A percentile compares a stretch with the other conserved stretches of the same genome.
Conservation (phyloP, 1,284 basidiomycete genomes). For the Coniophora puteana region DNA sequence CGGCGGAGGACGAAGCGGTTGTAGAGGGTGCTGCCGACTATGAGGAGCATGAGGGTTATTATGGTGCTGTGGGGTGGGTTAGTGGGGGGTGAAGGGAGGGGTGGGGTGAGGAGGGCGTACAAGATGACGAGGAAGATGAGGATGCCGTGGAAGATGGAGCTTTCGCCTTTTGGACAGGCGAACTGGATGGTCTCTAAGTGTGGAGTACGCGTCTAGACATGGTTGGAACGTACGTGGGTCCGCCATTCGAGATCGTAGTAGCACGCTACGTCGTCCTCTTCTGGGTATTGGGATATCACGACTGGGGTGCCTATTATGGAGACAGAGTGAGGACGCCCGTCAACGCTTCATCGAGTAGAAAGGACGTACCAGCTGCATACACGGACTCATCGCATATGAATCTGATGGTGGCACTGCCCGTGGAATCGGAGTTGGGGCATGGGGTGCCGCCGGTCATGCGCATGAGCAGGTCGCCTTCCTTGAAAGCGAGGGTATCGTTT, state of each 20-base stretch:
- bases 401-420: conserved; percentile 58
- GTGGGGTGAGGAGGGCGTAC: conserved; percentile 34
- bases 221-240: conserved; percentile 48
- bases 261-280: conserved; percentile 57
- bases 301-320: conserved; percentile 41
- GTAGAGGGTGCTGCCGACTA: conserved; percentile 61
- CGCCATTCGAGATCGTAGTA: conserved; percentile 72
- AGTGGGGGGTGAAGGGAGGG: conserved; percentile 5
- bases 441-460: conserved; percentile 55
- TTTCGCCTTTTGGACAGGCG: conserved; percentile 62
- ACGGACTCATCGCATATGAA: conserved; percentile 63
- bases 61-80: conserved; percentile 38
- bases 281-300: conserved; percentile 57
- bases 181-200: conserved; percentile 32
- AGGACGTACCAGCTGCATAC: conserved; percentile 42
- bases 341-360: neutral
- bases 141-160: conserved; percentile 46
- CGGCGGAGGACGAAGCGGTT: conserved; percentile 64
- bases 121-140: conserved; percentile 48
- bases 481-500: conserved; percentile 56
- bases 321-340: neutral
- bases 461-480: conserved; percentile 43
- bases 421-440: conserved; percentile 46
- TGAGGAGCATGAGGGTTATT: conserved; percentile 50
- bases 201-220: neutral